Percentiles rank a stretch among this genome's conserved stretches.
Conservation (phyloP, 306 rosid species). For the Fragaria nilgerrensis region DNA sequence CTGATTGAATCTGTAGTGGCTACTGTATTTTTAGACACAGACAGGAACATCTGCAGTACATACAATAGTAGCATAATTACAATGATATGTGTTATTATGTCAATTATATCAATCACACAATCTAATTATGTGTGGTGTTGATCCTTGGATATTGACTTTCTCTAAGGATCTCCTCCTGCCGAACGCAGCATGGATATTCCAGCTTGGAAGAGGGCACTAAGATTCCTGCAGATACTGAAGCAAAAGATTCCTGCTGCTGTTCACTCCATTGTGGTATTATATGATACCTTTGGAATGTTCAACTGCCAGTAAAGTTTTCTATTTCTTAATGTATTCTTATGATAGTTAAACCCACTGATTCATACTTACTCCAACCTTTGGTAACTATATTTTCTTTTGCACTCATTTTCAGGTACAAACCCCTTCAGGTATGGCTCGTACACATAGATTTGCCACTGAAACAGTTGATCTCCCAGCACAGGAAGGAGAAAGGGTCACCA, state of each 20-base stretch:
- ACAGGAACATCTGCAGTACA: not conserved
- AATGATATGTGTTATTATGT: not conserved
- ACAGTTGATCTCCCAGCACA: slow-evolving; percentile 93
- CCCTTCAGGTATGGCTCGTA: slow-evolving; percentile 91
- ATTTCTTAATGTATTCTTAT: not conserved
- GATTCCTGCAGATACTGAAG: slow-evolving; percentile 63
- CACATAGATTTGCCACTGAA: slow-evolving; percentile 92
- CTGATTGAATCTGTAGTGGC: slow-evolving; percentile 6
- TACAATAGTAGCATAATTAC: not conserved
- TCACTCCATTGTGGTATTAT: slow-evolving; percentile 88
- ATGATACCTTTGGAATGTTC: slow-evolving; percentile 25
- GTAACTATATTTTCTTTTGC: not conserved
- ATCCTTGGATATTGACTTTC: slow-evolving; percentile 89
- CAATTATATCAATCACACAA: slow-evolving; percentile 27
- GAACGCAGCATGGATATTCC: slow-evolving; percentile 99
- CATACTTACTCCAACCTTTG: slow-evolving; percentile 1
- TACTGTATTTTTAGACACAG: not conserved
- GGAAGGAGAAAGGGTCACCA: slow-evolving; percentile 87
- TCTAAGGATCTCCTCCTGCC: slow-evolving; percentile 99
- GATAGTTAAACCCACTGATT: not conserved
- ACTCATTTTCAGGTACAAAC: slow-evolving; percentile 62
- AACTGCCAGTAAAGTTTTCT: not conserved
- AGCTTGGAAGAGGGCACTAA: slow-evolving; percentile 81
- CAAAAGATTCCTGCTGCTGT: slow-evolving; percentile 76
- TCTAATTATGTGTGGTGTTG: slow-evolving; percentile 62